Conservation (phyloP, 805 yeast genomes). For the Zygoascus flipseniorum region DNA sequence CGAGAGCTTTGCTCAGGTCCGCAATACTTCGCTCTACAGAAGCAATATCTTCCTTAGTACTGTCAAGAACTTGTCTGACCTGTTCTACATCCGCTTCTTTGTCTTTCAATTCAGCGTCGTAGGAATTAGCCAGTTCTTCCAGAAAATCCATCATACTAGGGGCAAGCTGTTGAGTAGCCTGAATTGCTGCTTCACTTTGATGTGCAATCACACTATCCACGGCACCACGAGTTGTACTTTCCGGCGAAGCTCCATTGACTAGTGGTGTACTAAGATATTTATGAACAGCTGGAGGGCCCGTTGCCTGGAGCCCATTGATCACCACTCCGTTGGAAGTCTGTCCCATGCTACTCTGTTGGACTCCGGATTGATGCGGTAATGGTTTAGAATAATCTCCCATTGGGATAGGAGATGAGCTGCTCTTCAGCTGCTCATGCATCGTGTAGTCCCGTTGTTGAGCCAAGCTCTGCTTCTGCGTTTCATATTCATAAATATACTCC, state of each 20-base stretch:
- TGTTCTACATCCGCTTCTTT: conserved; percentile 48
- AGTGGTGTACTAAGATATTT: background rate
- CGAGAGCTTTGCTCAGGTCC: conserved; percentile 23
- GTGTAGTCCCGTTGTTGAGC: conserved; percentile 9
- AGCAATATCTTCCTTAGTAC: conserved; percentile 35
- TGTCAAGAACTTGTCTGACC: conserved; percentile 36
- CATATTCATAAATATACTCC: conserved; percentile 29
- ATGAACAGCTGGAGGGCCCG: background rate
- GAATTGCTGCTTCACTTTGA: conserved; percentile 46
- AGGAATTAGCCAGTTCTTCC: conserved; percentile 36
- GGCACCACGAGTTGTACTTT: background rate
- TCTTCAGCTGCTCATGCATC: conserved; percentile 9
- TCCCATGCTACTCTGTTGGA: background rate
- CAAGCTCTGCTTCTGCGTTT: conserved; percentile 16
- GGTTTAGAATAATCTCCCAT: background rate
- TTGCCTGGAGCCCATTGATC: background rate
- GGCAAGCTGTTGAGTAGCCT: conserved; percentile 40
- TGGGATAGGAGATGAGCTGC: conserved; percentile 20
- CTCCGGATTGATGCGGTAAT: conserved; percentile 5
- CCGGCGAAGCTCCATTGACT: background rate
- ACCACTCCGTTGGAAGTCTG: background rate
- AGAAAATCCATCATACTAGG: conserved; percentile 28
- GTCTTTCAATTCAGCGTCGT: conserved; percentile 45
- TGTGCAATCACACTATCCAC: conserved; percentile 25
- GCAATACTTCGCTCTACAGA: conserved; percentile 27